Evolutionary conservation across 169 alveolate genomes (phyloP).

Genomic region (Eimeria sp.): DNA sequence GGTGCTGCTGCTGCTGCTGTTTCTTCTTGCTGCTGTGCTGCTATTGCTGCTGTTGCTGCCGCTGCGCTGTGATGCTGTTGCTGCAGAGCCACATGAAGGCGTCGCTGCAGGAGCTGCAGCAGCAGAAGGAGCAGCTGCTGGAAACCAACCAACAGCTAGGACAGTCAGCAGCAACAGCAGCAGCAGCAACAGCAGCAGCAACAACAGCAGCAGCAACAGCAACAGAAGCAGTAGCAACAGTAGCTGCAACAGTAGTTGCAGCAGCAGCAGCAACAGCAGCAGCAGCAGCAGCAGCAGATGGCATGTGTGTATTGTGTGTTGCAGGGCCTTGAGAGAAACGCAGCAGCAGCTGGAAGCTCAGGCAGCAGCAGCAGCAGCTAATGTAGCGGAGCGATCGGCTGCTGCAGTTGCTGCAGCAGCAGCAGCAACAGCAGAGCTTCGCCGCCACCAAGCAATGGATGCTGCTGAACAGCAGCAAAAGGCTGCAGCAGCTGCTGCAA

Average conservation of each 20-base stretch:
- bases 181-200: background rate
- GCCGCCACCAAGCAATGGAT: background rate
- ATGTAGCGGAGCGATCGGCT: background rate
- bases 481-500: conserved; percentile 9
- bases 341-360: conserved; percentile 6
- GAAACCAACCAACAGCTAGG: no score
- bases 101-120: conserved; percentile 32
- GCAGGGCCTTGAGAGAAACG: background rate
- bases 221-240: background rate
- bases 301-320: background rate
- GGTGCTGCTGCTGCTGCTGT: background rate
- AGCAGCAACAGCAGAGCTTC: conserved; percentile 35
- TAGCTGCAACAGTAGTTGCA: background rate
- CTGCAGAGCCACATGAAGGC: conserved; percentile 13
- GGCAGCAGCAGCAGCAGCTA: conserved; percentile 29
- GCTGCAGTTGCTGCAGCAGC: conserved; percentile 42
- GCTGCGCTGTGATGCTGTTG: background rate
- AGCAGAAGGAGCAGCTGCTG: conserved; percentile 37
- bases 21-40: conserved; percentile 1
- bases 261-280: background rate
- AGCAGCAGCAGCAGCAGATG: background rate
- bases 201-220: background rate
- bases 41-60: background rate
- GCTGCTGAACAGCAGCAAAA: background rate
- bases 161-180: no score